These are phyloP conservation scores for Aspergillus pseudoviridinutans DNA, from an alignment of 2,329 filamentous ascomycete genomes.

Conservation along the genomic window DNA sequence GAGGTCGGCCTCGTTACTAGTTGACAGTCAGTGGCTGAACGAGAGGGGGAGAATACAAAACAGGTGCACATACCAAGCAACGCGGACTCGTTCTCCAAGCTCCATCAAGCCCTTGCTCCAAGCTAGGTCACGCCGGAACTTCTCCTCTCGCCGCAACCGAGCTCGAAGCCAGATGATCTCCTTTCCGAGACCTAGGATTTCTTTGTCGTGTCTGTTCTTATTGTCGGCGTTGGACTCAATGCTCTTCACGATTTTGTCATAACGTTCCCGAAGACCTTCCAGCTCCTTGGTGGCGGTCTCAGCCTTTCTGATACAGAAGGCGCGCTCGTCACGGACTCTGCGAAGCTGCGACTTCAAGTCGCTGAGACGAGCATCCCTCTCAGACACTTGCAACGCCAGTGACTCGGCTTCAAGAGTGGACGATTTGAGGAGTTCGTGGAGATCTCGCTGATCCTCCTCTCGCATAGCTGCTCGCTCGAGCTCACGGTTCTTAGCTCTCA, in stretches of 20 bases:
- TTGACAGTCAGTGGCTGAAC: constrained; percentile 5
- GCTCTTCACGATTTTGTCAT: constrained; percentile 57
- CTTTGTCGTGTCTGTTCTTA: constrained; percentile 52
- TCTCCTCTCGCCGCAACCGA: constrained; percentile 72
- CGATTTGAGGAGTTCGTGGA: constrained; percentile 46
- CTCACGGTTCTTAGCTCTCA: constrained; percentile 48
- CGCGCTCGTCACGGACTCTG: constrained; percentile 50
- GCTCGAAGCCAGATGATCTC: constrained; percentile 91
- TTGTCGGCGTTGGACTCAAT: constrained; percentile 38
- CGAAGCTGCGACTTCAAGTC: constrained; percentile 59
- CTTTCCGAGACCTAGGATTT: constrained; percentile 76
- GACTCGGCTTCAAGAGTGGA: constrained; percentile 54
- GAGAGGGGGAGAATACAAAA: constrained; percentile 2
- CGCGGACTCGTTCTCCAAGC: constrained; percentile 61
- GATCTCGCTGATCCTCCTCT: constrained; percentile 41
- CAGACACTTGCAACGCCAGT: constrained; percentile 67
- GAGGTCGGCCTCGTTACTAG: constrained; percentile 88
- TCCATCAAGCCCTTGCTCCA: constrained; percentile 87
- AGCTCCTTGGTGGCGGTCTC: constrained; percentile 40
- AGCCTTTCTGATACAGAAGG: constrained; percentile 37
- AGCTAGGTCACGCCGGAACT: constrained; percentile 72
- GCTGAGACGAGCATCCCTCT: constrained; percentile 64
- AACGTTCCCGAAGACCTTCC: constrained; percentile 54
- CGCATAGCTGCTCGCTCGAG: constrained; percentile 48
- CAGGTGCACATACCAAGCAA: constrained; percentile 69